These are phyloP conservation scores for Neocatenulostroma microsporum DNA, from an alignment of 2,329 filamentous ascomycete genomes.

Conservation along the genomic window DNA sequence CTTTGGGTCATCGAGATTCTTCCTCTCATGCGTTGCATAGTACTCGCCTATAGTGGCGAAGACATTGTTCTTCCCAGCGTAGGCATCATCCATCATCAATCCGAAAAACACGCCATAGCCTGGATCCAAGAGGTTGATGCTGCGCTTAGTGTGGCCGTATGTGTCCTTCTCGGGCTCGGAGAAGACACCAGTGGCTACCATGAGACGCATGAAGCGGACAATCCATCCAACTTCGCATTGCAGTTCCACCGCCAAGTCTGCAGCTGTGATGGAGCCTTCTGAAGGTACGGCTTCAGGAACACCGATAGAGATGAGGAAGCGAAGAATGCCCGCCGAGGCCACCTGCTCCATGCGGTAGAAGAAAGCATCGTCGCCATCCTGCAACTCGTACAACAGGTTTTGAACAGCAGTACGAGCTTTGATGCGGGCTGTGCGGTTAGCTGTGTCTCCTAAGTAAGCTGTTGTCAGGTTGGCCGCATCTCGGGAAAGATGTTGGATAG, in stretches of 20 bases:
- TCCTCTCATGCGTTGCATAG: too few relatives aligned
- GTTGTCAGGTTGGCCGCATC: too few relatives aligned
- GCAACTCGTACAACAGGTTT: background rate
- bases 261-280: background rate
- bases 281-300: background rate
- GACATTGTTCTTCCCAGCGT: too few relatives aligned
- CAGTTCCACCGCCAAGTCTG: background rate
- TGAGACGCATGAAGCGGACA: background rate
- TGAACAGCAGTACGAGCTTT: background rate
- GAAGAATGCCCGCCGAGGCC: background rate
- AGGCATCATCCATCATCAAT: background rate
- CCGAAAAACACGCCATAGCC: background rate
- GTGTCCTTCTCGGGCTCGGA: background rate
- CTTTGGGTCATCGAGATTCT: background rate
- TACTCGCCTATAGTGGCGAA: too few relatives aligned
- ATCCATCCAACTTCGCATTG: background rate
- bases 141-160: background rate
- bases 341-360: constrained; percentile 1
- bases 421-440: background rate
- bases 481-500: too few relatives aligned
- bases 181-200: background rate
- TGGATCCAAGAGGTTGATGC: background rate
- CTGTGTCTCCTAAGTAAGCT: background rate
- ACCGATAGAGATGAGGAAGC: background rate
- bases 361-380: background rate